phyloP scores from a whole-genome alignment of 805 yeast genomes.

The Candida multigemmis region DNA sequence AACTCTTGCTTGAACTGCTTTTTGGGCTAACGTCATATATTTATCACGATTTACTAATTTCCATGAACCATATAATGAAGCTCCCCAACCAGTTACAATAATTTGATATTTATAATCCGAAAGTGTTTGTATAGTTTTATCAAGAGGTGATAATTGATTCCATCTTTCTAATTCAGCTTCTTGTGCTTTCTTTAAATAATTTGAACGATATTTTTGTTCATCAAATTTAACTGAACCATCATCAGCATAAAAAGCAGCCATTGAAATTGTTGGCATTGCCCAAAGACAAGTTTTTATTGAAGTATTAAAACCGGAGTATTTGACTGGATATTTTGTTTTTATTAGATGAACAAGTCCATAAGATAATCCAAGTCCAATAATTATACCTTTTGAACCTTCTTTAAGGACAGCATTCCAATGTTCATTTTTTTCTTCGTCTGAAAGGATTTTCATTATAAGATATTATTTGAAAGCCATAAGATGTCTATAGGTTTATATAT shows the following conservation, averaged over 20 bases:
- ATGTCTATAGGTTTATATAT: no score
- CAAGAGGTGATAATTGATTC: constrained; percentile 37
- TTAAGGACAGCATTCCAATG: constrained; percentile 48
- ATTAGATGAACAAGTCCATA: constrained; percentile 39
- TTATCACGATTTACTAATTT: constrained; percentile 58
- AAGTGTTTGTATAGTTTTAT: constrained; percentile 41
- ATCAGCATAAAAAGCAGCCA: constrained; percentile 61
- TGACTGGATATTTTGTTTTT: constrained; percentile 30
- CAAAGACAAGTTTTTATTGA: constrained; percentile 52
- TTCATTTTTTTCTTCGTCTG: constrained; percentile 58
- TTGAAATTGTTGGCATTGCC: constrained; percentile 58
- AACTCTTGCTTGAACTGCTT: constrained; percentile 80
- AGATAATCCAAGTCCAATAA: constrained; percentile 49
- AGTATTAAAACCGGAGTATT: constrained; percentile 27
- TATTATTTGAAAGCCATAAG: no score
- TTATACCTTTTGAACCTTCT: constrained; percentile 57
- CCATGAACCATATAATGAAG: constrained; percentile 74
- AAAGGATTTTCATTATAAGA: constrained; percentile 54
- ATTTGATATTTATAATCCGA: constrained; percentile 55
- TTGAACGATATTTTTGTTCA: constrained; percentile 46
- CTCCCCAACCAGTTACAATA: constrained; percentile 72
- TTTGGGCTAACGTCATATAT: constrained; percentile 63
- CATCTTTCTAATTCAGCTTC: constrained; percentile 44
- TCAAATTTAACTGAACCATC: constrained; percentile 63
- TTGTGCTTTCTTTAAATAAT: constrained; percentile 25